phyloP scores from a whole-genome alignment of 2,329 filamentous ascomycete genomes.

The Elsinoe fawcettii region DNA sequence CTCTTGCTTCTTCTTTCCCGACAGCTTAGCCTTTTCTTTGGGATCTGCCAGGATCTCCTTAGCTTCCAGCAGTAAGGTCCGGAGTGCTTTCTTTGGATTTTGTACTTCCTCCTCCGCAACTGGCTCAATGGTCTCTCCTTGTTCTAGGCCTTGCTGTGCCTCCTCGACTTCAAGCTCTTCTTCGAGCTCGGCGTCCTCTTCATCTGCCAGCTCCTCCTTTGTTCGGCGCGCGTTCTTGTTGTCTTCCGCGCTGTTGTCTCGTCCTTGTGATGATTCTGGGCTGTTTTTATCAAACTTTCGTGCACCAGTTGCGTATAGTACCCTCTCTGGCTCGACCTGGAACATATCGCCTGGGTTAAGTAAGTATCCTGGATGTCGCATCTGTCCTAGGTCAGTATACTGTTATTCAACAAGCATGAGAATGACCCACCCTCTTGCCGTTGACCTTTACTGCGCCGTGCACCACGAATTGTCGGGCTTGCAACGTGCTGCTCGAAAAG shows the following conservation, averaged over 20 bases:
- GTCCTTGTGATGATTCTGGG: slow-evolving; percentile 16
- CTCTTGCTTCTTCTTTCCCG: slow-evolving; percentile 65
- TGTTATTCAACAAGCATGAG: not conserved
- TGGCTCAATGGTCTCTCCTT: slow-evolving; percentile 14
- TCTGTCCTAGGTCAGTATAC: slow-evolving; percentile 46
- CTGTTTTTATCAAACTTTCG: slow-evolving; percentile 34
- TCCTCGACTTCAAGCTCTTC: slow-evolving; percentile 19
- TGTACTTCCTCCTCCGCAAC: slow-evolving; percentile 36
- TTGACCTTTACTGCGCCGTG: slow-evolving; percentile 94
- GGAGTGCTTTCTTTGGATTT: slow-evolving; percentile 41
- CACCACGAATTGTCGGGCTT: slow-evolving; percentile 88
- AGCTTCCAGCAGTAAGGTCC: slow-evolving; percentile 48
- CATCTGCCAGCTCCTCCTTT: slow-evolving; percentile 19
- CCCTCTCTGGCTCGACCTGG: slow-evolving; percentile 82
- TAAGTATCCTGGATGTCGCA: slow-evolving; percentile 84
- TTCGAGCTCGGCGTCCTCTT: slow-evolving; percentile 23
- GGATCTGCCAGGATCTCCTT: slow-evolving; percentile 52
- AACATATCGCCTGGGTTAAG: slow-evolving; percentile 98
- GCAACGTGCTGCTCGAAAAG: slow-evolving; percentile 86
- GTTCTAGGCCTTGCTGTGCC: slow-evolving; percentile 21
- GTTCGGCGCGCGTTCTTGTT: not conserved
- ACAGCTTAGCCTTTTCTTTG: slow-evolving; percentile 42
- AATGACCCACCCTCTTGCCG: slow-evolving; percentile 68
- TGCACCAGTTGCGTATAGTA: slow-evolving; percentile 78
- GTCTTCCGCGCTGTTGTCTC: slow-evolving; percentile 15